Evolutionary conservation across 2,329 filamentous ascomycete genomes (phyloP), one percentile per base, ranked within the genome.

Genomic region (Tolypocladium pustulatum): DNA sequence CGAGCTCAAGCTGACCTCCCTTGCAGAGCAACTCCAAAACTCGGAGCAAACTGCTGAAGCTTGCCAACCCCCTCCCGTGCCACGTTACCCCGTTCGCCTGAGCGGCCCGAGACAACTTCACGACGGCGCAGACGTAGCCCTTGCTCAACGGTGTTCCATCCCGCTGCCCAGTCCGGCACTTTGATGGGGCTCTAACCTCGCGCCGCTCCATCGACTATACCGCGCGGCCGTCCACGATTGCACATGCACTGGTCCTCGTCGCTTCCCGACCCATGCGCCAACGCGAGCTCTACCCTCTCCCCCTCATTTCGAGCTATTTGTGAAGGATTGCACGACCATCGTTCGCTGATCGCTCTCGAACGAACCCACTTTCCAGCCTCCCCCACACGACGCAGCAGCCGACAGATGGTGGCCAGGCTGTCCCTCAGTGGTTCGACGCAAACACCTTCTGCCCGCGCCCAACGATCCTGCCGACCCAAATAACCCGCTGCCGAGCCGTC

Each of bases 181-280:
- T 57, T 46, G 43, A 60, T 60, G 58, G 55, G 53, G 52, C 56
- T 53, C 20, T 60, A 36, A 57, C 58, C 9, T 54, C 54, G 25
- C 20, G 32, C 10, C 34, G 34, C 40, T 40, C 40, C 52, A 59
- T 55, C 40, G 12, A 53, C 32, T 56, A 58, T 49, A 63, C 58
- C 51, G 55, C 57, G 38, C 58, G 51, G 57, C 41, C 57, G 40
- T 58, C 58, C 51, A 64, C 62, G 57, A 61, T 57, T 59, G 62
- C 59, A 60, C 59, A 64, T 64, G 62, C 62, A 59, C 57, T 59
- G 62, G 60, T 60, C 57, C 63, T 60, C 61, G 54, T 61, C 58
- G 62, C 61, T 57, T 56, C 60, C 62, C 67, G 65, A 68, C 69
- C 66, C 70, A 75, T 75, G 73, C 71, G 68, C 69, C 68, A 70